These are phyloP conservation scores for Peronosclerospora sorghi DNA, from an alignment of 352 stramenopile species.

Conservation along the genomic window DNA sequence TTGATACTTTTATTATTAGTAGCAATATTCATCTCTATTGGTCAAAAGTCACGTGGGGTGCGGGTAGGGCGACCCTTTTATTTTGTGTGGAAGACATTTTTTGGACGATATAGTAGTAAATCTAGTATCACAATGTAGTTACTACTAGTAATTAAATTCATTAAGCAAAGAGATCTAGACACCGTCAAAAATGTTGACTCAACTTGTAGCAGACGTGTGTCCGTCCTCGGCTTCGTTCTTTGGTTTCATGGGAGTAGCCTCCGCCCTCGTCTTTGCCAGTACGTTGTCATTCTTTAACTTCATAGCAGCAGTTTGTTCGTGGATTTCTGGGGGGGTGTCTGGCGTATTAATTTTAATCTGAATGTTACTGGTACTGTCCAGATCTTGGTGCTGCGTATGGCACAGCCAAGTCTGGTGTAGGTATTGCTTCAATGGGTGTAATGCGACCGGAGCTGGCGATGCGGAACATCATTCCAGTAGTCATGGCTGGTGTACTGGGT, in stretches of 20 bases:
- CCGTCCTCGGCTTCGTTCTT: slow-evolving; percentile 98
- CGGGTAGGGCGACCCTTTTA: too few relatives aligned
- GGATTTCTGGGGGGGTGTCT: neutral
- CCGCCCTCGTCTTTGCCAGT: slow-evolving; percentile 75
- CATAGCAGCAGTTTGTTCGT: neutral
- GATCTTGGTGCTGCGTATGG: slow-evolving; percentile 95
- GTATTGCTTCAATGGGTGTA: slow-evolving; percentile 92
- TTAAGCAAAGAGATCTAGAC: too few relatives aligned
- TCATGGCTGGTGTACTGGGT: slow-evolving; percentile 96
- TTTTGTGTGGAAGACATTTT: too few relatives aligned
- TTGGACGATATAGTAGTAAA: too few relatives aligned
- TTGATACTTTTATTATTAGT: too few relatives aligned
- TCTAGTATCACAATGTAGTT: too few relatives aligned
- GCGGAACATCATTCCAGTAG: slow-evolving; percentile 98
- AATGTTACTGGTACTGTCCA: slow-evolving; percentile 7
- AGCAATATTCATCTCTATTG: too few relatives aligned
- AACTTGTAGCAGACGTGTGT: slow-evolving; percentile 90
- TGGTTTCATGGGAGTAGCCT: slow-evolving; percentile 98
- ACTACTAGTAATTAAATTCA: too few relatives aligned
- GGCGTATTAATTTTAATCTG: neutral
- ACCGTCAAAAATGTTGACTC: slow-evolving; percentile 22
- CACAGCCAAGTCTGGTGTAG: slow-evolving; percentile 96
- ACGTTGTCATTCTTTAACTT: slow-evolving; percentile 5
- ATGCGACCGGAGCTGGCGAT: slow-evolving; percentile 96
- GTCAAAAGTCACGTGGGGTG: too few relatives aligned